Conservation (phyloP, 2,329 filamentous ascomycete species). For the Pezicula rhizophila region DNA sequence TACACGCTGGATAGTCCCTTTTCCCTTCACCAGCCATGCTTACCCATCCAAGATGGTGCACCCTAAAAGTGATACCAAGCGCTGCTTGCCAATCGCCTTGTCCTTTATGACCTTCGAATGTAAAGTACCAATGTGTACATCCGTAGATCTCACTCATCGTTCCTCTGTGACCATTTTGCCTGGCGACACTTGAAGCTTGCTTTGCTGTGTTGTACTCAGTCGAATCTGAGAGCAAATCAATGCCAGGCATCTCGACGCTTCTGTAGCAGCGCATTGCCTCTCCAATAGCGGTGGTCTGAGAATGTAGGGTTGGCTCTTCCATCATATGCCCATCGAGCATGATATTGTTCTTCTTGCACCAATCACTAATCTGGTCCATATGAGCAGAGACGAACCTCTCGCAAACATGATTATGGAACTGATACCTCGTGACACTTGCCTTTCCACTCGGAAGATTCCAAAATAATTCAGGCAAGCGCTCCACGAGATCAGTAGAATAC, state of each 20-base stretch:
- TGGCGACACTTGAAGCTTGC: conserved; percentile 25
- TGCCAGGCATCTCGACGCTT: conserved; percentile 26
- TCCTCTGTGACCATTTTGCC: conserved; percentile 24
- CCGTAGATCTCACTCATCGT: conserved; percentile 28
- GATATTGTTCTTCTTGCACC: conserved; percentile 24
- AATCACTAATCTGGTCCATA: conserved; percentile 24
- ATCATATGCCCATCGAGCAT: conserved; percentile 28
- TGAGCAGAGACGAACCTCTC: conserved; percentile 27
- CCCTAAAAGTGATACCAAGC: conserved; percentile 27
- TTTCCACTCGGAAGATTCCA: conserved; percentile 25
- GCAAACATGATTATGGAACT: conserved; percentile 28
- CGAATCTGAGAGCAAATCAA: conserved; percentile 26
- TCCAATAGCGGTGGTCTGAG: conserved; percentile 26
- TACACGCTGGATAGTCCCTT: conserved; percentile 27
- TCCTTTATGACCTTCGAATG: conserved; percentile 29
- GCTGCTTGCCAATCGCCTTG: conserved; percentile 30
- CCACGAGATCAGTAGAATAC: conserved; percentile 20
- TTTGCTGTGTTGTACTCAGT: conserved; percentile 30
- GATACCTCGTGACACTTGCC: conserved; percentile 22
- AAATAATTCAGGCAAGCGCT: conserved; percentile 23
- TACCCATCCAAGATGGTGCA: conserved; percentile 27
- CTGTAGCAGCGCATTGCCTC: conserved; percentile 30
- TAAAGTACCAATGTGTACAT: conserved; percentile 27
- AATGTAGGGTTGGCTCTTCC: conserved; percentile 27
- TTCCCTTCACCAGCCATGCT: conserved; percentile 29